A percentile compares a stretch with the other conserved stretches of the same genome.
These are phyloP conservation scores for Coniochaeta sp. DNA, from an alignment of 2,329 filamentous ascomycete species.

Conservation along the genomic window DNA sequence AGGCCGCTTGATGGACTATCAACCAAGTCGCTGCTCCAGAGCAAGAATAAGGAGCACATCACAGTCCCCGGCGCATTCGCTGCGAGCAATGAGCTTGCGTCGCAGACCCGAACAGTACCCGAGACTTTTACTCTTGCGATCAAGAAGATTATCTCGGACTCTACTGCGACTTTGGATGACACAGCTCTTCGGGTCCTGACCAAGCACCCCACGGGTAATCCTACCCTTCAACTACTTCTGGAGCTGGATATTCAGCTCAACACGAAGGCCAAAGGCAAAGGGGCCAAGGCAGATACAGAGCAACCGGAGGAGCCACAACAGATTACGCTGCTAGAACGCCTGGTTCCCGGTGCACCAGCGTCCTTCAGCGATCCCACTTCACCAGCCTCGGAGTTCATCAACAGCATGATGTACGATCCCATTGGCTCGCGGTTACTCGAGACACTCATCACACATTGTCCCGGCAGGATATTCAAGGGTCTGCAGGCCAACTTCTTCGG, in stretches of 20 bases:
- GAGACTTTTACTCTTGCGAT: conserved; percentile 70
- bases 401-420: conserved; percentile 79
- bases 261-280: conserved; percentile 56
- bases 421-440: conserved; percentile 88
- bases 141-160: conserved; percentile 74
- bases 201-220: conserved; percentile 85
- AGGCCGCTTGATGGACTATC: conserved; percentile 65
- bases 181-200: conserved; percentile 78
- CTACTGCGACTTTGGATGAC: conserved; percentile 67
- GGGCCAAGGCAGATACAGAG: conserved; percentile 24
- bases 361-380: conserved; percentile 67
- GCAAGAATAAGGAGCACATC: conserved; percentile 86
- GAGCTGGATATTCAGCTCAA: conserved; percentile 77
- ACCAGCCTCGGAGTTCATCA: conserved; percentile 70
- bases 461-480: conserved; percentile 85
- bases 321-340: conserved; percentile 59
- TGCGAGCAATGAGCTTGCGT: conserved; percentile 37
- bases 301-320: too few relatives aligned
- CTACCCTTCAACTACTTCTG: conserved; percentile 79
- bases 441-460: conserved; percentile 71
- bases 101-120: conserved; percentile 57
- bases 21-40: conserved; percentile 71
- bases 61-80: conserved; percentile 50
- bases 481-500: conserved; percentile 76
- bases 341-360: conserved; percentile 69